phyloP scores from a whole-genome alignment of 331 rosid genomes.

The Dryas integrifolia region DNA sequence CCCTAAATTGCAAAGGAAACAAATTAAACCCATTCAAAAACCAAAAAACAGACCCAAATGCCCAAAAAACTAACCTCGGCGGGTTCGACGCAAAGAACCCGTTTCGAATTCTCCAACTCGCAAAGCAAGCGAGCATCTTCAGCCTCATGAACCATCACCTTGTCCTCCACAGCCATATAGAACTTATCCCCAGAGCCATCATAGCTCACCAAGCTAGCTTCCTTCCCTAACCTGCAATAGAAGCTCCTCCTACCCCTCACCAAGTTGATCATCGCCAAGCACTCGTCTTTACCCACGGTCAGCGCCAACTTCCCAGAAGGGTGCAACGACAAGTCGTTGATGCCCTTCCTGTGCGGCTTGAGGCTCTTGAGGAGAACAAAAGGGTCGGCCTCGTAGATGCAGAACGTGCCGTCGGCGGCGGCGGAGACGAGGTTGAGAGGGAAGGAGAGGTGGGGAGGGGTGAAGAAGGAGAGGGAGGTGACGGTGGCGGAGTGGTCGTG shows the following conservation, averaged over 20 bases:
- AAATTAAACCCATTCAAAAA: neutral
- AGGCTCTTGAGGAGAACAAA: slow-evolving; percentile 74
- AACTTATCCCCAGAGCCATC: slow-evolving; percentile 58
- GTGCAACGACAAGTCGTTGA: slow-evolving; percentile 75
- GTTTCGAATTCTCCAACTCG: slow-evolving; percentile 52
- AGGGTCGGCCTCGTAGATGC: slow-evolving; percentile 75
- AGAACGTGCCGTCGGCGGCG: slow-evolving; percentile 59
- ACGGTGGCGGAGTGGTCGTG: slow-evolving; percentile 66
- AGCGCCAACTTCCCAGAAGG: slow-evolving; percentile 78
- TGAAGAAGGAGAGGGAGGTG: slow-evolving; percentile 72
- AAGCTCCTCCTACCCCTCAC: slow-evolving; percentile 79
- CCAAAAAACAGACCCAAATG: neutral
- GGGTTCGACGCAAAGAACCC: slow-evolving; percentile 59
- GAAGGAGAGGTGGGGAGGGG: slow-evolving; percentile 55
- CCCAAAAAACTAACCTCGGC: slow-evolving; percentile 48
- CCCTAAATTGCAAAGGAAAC: neutral
- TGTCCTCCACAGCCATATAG: slow-evolving; percentile 59
- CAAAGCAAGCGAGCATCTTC: slow-evolving; percentile 73
- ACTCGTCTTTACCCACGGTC: slow-evolving; percentile 71
- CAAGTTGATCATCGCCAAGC: slow-evolving; percentile 75
- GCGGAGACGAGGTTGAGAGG: slow-evolving; percentile 94
- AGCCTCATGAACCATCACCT: slow-evolving; percentile 62
- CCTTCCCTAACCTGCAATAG: slow-evolving; percentile 58
- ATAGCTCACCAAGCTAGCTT: slow-evolving; percentile 61
- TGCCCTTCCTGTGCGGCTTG: slow-evolving; percentile 51